phyloP scores from a whole-genome alignment of 2,329 filamentous ascomycete species.

The Hymenoscyphus infarciens region DNA sequence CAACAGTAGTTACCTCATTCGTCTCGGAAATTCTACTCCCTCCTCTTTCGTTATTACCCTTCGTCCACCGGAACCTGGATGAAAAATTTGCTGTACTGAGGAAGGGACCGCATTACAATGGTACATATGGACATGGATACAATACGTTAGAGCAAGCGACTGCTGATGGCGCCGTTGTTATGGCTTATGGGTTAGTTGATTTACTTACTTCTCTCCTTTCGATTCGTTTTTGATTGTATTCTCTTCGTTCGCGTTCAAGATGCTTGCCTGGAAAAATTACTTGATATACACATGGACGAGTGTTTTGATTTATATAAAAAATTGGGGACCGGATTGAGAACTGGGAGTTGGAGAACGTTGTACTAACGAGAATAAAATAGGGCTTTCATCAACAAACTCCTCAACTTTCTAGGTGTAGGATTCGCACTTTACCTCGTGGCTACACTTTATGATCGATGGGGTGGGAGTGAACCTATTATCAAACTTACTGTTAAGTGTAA shows the following conservation, averaged over 20 bases:
- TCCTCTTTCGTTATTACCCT: constrained; percentile 64
- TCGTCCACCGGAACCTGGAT: constrained; percentile 67
- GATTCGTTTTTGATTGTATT: too few species aligned
- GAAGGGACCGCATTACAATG: constrained; percentile 50
- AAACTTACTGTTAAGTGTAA: constrained; percentile 66
- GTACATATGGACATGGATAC: constrained; percentile 49
- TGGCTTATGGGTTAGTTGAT: constrained; percentile 61
- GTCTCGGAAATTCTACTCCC: constrained; percentile 69
- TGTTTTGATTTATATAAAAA: too few species aligned
- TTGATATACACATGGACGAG: too few species aligned
- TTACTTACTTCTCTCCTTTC: too few species aligned
- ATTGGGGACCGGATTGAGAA: not conserved
- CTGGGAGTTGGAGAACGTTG: too few species aligned
- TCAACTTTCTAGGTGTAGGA: constrained; percentile 65
- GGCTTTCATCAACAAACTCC: constrained; percentile 58
- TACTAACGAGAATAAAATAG: constrained; percentile 33
- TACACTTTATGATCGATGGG: constrained; percentile 53
- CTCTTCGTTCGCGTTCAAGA: too few species aligned
- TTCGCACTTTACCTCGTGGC: constrained; percentile 63
- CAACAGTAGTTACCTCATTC: constrained; percentile 66
- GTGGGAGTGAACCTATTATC: constrained; percentile 61
- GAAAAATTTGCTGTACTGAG: constrained; percentile 69
- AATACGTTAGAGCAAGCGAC: constrained; percentile 67
- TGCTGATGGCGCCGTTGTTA: constrained; percentile 66
- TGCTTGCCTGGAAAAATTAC: too few species aligned